Conservation (phyloP, 495 filamentous ascomycete species). For the Trichoderma parareesei region DNA sequence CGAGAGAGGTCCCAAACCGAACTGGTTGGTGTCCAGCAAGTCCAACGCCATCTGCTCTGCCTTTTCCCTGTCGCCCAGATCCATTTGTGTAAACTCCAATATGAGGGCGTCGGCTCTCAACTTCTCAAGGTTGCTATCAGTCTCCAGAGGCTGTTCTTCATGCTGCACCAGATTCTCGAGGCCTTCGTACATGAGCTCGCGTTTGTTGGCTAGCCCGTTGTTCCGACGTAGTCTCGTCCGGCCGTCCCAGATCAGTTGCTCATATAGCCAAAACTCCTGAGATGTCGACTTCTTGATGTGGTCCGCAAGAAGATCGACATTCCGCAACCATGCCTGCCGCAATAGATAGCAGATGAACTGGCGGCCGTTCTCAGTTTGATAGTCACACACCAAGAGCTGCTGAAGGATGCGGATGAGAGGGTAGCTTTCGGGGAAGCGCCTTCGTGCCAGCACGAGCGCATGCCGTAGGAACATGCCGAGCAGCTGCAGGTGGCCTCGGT, state of each 20-base stretch:
- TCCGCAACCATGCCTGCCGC: constrained; percentile 11
- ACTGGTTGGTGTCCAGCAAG: constrained; percentile 5
- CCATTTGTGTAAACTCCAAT: constrained; percentile 12
- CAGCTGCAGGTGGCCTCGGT: constrained; percentile 9
- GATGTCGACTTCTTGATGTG: background rate
- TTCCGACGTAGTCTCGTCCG: constrained; percentile 8
- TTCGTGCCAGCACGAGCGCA: constrained; percentile 4
- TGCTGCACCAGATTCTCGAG: background rate
- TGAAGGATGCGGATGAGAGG: constrained; percentile 10
- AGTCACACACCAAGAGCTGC: constrained; percentile 7
- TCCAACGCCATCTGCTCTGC: constrained; percentile 10
- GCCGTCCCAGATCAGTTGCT: constrained; percentile 13
- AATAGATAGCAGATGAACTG: constrained; percentile 9
- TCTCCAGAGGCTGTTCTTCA: background rate
- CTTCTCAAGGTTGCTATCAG: background rate
- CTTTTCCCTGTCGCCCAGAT: constrained; percentile 8
- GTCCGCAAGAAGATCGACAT: constrained; percentile 6
- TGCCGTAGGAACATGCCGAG: constrained; percentile 11
- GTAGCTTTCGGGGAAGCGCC: background rate
- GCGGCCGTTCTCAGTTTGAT: constrained; percentile 6
- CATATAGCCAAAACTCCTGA: constrained; percentile 11
- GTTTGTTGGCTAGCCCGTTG: constrained; percentile 1
- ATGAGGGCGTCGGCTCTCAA: constrained; percentile 4
- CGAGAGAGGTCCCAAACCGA: background rate
- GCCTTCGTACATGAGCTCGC: constrained; percentile 2